Percentiles rank a stretch among this genome's conserved stretches.
Conservation (phyloP, 169 alveolate species). For the Cryptosporidium baileyi region DNA sequence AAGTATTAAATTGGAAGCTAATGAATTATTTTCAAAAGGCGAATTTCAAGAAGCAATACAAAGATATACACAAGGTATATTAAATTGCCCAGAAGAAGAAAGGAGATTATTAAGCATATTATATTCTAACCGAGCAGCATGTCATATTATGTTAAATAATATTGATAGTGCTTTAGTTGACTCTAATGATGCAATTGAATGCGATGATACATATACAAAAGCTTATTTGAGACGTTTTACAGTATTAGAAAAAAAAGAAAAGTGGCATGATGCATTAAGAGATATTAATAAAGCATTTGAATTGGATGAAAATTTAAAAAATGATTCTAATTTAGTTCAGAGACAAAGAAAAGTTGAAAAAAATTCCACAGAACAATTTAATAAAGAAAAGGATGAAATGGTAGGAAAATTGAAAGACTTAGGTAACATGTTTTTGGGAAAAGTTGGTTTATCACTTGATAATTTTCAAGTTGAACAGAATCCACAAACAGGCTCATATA, state of each 20-base stretch:
- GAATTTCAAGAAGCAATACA: constrained; percentile 30
- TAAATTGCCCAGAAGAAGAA: constrained; percentile 70
- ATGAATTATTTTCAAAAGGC: constrained; percentile 39
- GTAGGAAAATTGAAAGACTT: constrained; percentile 91
- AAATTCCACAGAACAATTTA: constrained; percentile 83
- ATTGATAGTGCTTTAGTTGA: constrained; percentile 81
- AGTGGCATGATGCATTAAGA: constrained; percentile 85
- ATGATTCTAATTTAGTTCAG: not conserved
- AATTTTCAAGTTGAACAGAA: constrained; percentile 91
- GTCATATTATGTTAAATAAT: constrained; percentile 78
- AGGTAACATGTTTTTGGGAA: constrained; percentile 92
- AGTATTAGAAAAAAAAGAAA: constrained; percentile 82
- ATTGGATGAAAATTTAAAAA: constrained; percentile 74
- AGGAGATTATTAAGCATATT: constrained; percentile 74
- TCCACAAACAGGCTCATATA: constrained; percentile 91
- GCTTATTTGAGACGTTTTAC: constrained; percentile 83
- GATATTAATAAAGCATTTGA: constrained; percentile 86
- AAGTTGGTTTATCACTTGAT: constrained; percentile 91
- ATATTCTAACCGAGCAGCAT: constrained; percentile 85
- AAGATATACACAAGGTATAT: constrained; percentile 54
- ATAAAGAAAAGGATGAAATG: constrained; percentile 91
- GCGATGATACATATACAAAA: constrained; percentile 78
- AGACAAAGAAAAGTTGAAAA: constrained; percentile 50
- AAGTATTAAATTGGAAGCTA: constrained; percentile 43
- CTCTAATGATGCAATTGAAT: constrained; percentile 78